Conservation (phyloP, 2,329 filamentous ascomycete species). For the Aspergillus flavus region DNA sequence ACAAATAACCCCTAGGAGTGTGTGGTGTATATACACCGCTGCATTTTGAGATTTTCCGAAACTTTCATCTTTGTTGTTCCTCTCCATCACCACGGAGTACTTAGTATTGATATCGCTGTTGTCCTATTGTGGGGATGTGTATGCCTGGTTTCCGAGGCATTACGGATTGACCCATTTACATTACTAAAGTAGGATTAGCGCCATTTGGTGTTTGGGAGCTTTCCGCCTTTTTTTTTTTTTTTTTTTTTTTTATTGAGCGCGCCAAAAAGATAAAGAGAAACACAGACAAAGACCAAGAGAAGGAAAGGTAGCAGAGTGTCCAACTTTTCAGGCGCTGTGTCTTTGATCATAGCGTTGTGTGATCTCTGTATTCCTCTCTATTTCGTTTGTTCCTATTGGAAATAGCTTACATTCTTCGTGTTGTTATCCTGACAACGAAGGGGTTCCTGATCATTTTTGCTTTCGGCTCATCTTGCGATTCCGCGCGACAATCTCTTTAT, state of each 20-base stretch:
- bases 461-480: neutral
- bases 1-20: neutral
- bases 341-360: constrained; percentile 6
- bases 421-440: constrained; percentile 18
- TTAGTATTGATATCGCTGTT: neutral
- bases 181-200: constrained; percentile 18
- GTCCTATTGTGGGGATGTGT: constrained; percentile 6
- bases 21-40: neutral
- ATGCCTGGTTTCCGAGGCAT: constrained; percentile 22
- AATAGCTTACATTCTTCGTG: constrained; percentile 8
- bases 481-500: constrained; percentile 9
- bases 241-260: constrained; percentile 17
- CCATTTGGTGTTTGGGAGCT: constrained; percentile 2
- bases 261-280: constrained; percentile 11
- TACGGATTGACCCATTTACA: neutral
- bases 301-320: neutral
- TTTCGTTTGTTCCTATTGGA: constrained; percentile 1
- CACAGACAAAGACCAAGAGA: constrained; percentile 5
- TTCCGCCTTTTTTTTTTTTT: constrained; percentile 16
- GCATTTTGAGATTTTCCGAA: neutral
- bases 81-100: neutral
- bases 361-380: constrained; percentile 9
- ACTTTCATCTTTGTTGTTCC: neutral
- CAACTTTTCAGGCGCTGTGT: neutral
- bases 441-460: constrained; percentile 2